phyloP scores from a whole-genome alignment of 768 basidiomycete genomes.

The Mycena vulgaris region DNA sequence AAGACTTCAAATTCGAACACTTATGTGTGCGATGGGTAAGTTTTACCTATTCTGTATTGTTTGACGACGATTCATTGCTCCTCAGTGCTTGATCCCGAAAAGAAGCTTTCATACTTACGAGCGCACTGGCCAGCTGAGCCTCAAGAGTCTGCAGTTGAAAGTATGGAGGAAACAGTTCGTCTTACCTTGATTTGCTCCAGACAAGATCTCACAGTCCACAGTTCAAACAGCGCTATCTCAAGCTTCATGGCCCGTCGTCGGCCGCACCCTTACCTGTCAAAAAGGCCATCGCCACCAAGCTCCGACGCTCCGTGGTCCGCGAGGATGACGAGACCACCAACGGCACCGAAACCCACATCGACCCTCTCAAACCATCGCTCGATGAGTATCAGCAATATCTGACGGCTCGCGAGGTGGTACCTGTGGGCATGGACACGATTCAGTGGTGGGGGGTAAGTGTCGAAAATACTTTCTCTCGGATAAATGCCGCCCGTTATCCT shows the following conservation, averaged over 20 bases:
- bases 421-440: conserved; percentile 41
- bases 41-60: neutral
- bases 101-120: conserved; percentile 2
- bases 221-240: conserved; percentile 35
- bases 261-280: conserved; percentile 8
- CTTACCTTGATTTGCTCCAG: neutral
- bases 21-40: conserved; percentile 44
- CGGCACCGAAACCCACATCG: conserved; percentile 5
- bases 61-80: neutral
- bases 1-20: conserved; percentile 45
- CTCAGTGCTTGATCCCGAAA: neutral
- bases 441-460: conserved; percentile 57
- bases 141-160: conserved; percentile 1
- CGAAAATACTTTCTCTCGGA: too few species aligned
- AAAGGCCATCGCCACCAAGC: conserved; percentile 3
- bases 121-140: neutral
- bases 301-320: conserved; percentile 20
- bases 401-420: conserved; percentile 32
- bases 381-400: conserved; percentile 45
- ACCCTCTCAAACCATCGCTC: conserved; percentile 34
- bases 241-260: conserved; percentile 1
- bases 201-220: conserved; percentile 20
- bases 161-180: conserved; percentile 11
- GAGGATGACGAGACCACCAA: conserved; percentile 31
- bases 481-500: too few species aligned